Percentiles rank a stretch among this genome's conserved stretches.
These are phyloP conservation scores for Alternaria arbusti DNA, from an alignment of 2,329 filamentous ascomycete species.

Conservation along the genomic window DNA sequence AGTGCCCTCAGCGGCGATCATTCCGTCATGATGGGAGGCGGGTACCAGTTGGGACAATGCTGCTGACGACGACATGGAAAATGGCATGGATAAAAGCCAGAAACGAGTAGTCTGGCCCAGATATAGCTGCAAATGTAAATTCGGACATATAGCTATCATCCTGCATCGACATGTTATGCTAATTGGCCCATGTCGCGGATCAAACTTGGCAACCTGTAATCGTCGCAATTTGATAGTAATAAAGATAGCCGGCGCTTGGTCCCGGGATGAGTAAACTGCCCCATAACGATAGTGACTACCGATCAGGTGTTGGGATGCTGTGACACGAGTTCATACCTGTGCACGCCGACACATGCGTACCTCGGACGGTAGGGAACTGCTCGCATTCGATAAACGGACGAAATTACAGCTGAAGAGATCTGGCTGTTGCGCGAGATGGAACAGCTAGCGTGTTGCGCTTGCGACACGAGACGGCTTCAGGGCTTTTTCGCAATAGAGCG, in stretches of 20 bases:
- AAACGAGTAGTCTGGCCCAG: not conserved
- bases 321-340: not conserved
- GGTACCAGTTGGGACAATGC: not conserved
- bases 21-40: not conserved
- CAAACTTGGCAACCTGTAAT: slow-evolving; percentile 1
- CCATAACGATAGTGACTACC: not conserved
- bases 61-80: not conserved
- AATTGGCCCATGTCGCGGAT: not conserved
- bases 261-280: not conserved
- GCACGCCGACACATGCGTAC: not conserved
- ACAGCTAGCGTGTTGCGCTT: slow-evolving; percentile 22
- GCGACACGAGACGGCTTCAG: slow-evolving; percentile 23
- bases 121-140: slow-evolving; percentile 2
- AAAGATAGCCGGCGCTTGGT: slow-evolving; percentile 1
- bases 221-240: slow-evolving; percentile 4
- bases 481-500: slow-evolving; percentile 35
- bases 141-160: slow-evolving; percentile 1
- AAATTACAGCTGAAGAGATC: not conserved
- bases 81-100: not conserved
- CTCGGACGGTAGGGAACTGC: not conserved
- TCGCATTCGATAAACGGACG: not conserved
- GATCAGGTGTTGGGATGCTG: not conserved
- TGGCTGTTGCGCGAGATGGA: slow-evolving; percentile 2
- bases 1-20: not conserved
- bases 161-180: not conserved